Evolutionary conservation across 768 basidiomycete species (phyloP).

Genomic region (Kwoniella heveanensis): DNA sequence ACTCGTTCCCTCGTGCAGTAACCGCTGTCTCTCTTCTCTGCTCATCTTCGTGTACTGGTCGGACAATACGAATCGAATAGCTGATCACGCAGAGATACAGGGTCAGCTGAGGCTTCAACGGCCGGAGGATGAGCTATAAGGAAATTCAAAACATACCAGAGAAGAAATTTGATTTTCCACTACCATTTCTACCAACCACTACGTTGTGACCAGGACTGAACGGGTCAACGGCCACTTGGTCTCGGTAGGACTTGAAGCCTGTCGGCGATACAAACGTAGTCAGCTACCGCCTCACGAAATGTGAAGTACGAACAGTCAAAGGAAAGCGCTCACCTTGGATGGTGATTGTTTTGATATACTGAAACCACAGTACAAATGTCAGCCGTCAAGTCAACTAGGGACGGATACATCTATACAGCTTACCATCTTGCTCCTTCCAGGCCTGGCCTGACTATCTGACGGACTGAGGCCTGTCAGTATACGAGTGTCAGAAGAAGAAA

Average conservation of each 20-base stretch:
- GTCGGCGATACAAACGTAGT: too few relatives aligned
- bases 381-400: not conserved
- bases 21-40: slow-evolving; percentile 83
- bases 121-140: not conserved
- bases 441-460: not conserved
- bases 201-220: slow-evolving; percentile 90
- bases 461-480: too few relatives aligned
- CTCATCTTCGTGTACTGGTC: slow-evolving; percentile 97
- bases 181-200: slow-evolving; percentile 95
- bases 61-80: slow-evolving; percentile 94
- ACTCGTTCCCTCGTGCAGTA: slow-evolving; percentile 92
- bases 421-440: slow-evolving; percentile 8
- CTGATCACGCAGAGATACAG: slow-evolving; percentile 57
- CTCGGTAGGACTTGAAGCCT: slow-evolving; percentile 91
- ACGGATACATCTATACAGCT: not conserved
- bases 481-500: not conserved
- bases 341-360: slow-evolving; percentile 56
- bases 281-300: too few relatives aligned
- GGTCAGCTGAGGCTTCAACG: not conserved
- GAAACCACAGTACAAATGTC: not conserved
- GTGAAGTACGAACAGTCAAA: too few relatives aligned
- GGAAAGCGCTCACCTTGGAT: slow-evolving; percentile 45
- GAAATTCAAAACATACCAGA: slow-evolving; percentile 64
- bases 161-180: slow-evolving; percentile 99
- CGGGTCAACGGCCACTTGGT: slow-evolving; percentile 71